Conservation (phyloP, 352 stramenopile species). For the Phytophthora colocasiae region DNA sequence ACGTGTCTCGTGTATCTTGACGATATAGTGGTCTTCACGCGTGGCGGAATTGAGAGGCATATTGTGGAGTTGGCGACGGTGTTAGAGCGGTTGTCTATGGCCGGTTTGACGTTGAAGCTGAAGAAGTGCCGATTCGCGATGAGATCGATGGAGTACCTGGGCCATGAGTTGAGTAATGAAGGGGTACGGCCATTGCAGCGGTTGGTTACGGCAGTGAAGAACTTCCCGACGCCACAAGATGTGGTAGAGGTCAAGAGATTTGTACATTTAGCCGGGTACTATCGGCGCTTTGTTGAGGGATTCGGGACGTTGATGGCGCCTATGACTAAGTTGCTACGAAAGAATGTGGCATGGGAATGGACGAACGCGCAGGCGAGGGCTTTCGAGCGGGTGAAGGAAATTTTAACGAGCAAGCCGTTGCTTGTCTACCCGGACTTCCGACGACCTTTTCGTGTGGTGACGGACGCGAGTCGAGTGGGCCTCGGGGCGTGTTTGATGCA, state of each 20-base stretch:
- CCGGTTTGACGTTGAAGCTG: constrained; percentile 5
- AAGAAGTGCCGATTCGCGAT: constrained; percentile 29
- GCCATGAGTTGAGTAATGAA: constrained; percentile 23
- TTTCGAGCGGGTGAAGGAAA: constrained; percentile 24
- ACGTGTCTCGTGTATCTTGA: no score
- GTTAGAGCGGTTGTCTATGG: not conserved
- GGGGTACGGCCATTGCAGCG: constrained; percentile 16
- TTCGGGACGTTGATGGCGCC: not conserved
- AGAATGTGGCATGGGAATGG: constrained; percentile 28
- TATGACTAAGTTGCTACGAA: constrained; percentile 29
- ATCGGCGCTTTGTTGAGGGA: not conserved
- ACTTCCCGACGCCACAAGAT: not conserved
- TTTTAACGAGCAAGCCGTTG: not conserved
- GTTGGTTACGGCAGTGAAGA: not conserved
- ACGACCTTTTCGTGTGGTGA: no score
- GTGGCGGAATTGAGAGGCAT: not conserved
- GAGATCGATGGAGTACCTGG: constrained; percentile 28
- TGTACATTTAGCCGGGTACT: not conserved
- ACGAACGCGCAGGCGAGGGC: constrained; percentile 17
- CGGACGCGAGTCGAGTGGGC: no score
- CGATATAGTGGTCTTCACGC: no score
- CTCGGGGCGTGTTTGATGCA: no score
- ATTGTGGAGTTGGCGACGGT: not conserved
- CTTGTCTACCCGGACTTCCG: constrained; percentile 35
- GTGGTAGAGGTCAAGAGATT: not conserved